phyloP scores from a whole-genome alignment of 2,329 filamentous ascomycete genomes.

The Exophiala aquamarina region DNA sequence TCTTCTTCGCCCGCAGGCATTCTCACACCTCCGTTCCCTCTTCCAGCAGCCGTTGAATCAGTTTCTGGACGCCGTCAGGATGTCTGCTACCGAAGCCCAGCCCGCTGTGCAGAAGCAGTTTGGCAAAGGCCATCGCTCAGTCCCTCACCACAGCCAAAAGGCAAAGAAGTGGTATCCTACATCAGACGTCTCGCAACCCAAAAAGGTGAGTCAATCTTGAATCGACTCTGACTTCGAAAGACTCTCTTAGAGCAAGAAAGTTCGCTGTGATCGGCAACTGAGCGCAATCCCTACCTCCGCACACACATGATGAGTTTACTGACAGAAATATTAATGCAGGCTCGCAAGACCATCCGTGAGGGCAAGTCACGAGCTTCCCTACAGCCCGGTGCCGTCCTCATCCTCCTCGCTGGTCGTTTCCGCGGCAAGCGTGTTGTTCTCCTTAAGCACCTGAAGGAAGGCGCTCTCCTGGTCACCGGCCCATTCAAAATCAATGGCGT shows the following conservation, averaged over 20 bases:
- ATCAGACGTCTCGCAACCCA: slow-evolving; percentile 82
- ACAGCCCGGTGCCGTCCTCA: slow-evolving; percentile 92
- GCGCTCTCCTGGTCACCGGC: slow-evolving; percentile 97
- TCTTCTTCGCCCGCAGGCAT: slow-evolving; percentile 2
- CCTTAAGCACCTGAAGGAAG: slow-evolving; percentile 95
- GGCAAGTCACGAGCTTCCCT: slow-evolving; percentile 86
- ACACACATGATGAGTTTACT: slow-evolving; percentile 6
- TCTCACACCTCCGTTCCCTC: slow-evolving; percentile 4
- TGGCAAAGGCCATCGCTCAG: slow-evolving; percentile 91
- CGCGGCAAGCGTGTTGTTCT: slow-evolving; percentile 99
- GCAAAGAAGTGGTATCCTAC: slow-evolving; percentile 99
- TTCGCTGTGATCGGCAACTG: not conserved
- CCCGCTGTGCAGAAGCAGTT: slow-evolving; percentile 80
- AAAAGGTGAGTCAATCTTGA: slow-evolving; percentile 85
- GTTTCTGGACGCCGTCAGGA: slow-evolving; percentile 41
- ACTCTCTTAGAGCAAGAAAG: not conserved
- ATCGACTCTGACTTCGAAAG: slow-evolving; percentile 11
- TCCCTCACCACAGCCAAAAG: slow-evolving; percentile 85
- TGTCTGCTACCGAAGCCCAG: slow-evolving; percentile 50
- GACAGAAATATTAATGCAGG: slow-evolving; percentile 52
- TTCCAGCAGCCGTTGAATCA: slow-evolving; percentile 4
- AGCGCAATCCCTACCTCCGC: not conserved
- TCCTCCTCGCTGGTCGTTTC: slow-evolving; percentile 99
- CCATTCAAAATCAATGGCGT: slow-evolving; percentile 99
- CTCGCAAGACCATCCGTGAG: slow-evolving; percentile 89